Evolutionary conservation across 129 eudicot genomes (phyloP).

Genomic region (Lonicera japonica): DNA sequence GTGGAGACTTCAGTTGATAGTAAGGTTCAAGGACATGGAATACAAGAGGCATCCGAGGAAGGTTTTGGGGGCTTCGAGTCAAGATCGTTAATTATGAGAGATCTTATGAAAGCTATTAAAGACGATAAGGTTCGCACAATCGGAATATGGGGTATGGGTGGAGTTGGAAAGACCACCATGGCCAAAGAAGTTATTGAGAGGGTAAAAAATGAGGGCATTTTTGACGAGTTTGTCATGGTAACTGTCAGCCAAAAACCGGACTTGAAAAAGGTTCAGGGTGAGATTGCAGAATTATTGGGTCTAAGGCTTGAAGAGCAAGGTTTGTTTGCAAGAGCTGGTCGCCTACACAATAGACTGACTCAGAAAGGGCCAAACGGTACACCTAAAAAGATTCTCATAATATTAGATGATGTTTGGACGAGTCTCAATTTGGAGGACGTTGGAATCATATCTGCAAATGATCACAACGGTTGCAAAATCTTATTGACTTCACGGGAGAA

Average conservation of each 20-base stretch:
- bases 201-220: not conserved
- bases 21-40: too few relatives aligned
- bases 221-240: constrained; percentile 8
- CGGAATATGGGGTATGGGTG: constrained; percentile 17
- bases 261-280: not conserved
- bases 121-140: not conserved
- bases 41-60: too few relatives aligned
- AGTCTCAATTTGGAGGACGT: not conserved
- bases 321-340: not conserved
- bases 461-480: constrained; percentile 5
- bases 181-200: not conserved
- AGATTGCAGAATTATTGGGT: constrained; percentile 4
- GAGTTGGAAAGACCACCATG: constrained; percentile 18
- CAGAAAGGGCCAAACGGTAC: not conserved
- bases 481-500: not conserved
- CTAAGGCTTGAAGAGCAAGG: not conserved
- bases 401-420: constrained; percentile 20
- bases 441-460: constrained; percentile 2
- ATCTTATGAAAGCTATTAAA: constrained; percentile 6
- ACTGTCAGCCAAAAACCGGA: not conserved
- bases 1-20: too few relatives aligned
- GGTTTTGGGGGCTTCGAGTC: not conserved
- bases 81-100: not conserved
- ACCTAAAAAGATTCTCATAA: not conserved
- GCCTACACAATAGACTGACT: not conserved